Percentiles rank a stretch among this genome's conserved stretches.
Evolutionary conservation across 2,329 filamentous ascomycete species (phyloP).

Genomic region (Aspergillus pseudonomiae): DNA sequence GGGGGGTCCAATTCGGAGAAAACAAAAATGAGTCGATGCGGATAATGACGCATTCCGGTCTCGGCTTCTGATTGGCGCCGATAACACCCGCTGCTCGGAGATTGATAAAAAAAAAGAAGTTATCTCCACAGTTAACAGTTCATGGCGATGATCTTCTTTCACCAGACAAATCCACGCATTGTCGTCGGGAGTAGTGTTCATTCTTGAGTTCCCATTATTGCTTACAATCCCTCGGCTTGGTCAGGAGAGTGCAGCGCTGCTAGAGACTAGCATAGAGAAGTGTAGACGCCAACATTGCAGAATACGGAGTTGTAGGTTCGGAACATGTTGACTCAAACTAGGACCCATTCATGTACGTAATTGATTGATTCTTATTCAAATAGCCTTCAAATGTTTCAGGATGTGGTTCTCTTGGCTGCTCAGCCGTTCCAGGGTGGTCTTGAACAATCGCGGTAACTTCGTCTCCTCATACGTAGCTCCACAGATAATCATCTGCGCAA

Average conservation of each 20-base stretch:
- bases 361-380: not conserved
- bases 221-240: not conserved
- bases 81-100: constrained; percentile 11
- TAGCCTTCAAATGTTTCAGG: constrained; percentile 6
- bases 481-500: constrained; percentile 57
- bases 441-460: constrained; percentile 36
- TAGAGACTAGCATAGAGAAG: not conserved
- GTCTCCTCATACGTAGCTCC: constrained; percentile 29
- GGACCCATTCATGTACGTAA: not conserved
- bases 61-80: constrained; percentile 9
- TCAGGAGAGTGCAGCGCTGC: not conserved
- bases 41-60: constrained; percentile 24
- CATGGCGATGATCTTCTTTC: not conserved
- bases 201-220: not conserved
- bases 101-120: not conserved
- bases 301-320: not conserved
- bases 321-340: not conserved
- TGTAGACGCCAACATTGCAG: not conserved
- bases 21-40: constrained; percentile 23
- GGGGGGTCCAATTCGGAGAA: constrained; percentile 6
- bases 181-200: not conserved
- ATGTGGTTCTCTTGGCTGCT: constrained; percentile 24
- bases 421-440: constrained; percentile 31
- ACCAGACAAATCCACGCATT: not conserved
- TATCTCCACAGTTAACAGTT: not conserved